These are phyloP conservation scores for Tylopilus cervinicoccineus DNA, from an alignment of 768 basidiomycete genomes.

Conservation along the genomic window DNA sequence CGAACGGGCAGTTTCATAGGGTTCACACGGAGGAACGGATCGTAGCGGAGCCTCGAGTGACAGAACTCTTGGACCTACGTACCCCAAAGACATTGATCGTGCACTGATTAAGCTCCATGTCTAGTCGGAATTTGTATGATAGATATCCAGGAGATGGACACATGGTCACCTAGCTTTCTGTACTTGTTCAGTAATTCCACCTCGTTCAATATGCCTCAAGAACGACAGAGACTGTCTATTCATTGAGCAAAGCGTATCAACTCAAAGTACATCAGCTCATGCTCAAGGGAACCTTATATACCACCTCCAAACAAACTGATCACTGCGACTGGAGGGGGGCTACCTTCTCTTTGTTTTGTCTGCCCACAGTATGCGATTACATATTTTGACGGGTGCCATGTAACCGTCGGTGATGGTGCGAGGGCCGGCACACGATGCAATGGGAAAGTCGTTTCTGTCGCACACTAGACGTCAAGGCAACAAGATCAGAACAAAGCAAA, in stretches of 20 bases:
- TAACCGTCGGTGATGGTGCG: conserved; percentile 68
- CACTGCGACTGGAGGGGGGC: conserved; percentile 60
- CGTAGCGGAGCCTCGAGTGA: conserved; percentile 11
- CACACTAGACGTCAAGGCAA: conserved; percentile 46
- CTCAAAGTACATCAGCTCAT: neutral
- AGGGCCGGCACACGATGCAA: conserved; percentile 74
- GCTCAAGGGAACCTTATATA: conserved; percentile 14
- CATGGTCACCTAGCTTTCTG: too few relatives aligned
- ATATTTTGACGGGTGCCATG: conserved; percentile 81
- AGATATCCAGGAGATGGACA: neutral
- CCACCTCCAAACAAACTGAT: conserved; percentile 69
- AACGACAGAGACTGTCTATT: too few relatives aligned
- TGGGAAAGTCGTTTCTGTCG: conserved; percentile 70
- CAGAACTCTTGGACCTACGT: conserved; percentile 15
- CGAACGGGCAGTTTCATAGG: conserved; percentile 18
- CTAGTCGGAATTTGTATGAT: neutral
- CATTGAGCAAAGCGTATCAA: too few relatives aligned
- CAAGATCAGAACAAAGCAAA: neutral
- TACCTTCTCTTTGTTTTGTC: conserved; percentile 61
- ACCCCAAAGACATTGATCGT: conserved; percentile 22
- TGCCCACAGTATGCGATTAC: conserved; percentile 82
- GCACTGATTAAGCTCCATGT: conserved; percentile 3
- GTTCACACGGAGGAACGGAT: conserved; percentile 24
- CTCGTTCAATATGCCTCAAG: too few relatives aligned
- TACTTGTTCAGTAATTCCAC: too few relatives aligned